Evolutionary conservation across 176 grass and related monocot genomes (phyloP).

Genomic region (Juncus effusus): DNA sequence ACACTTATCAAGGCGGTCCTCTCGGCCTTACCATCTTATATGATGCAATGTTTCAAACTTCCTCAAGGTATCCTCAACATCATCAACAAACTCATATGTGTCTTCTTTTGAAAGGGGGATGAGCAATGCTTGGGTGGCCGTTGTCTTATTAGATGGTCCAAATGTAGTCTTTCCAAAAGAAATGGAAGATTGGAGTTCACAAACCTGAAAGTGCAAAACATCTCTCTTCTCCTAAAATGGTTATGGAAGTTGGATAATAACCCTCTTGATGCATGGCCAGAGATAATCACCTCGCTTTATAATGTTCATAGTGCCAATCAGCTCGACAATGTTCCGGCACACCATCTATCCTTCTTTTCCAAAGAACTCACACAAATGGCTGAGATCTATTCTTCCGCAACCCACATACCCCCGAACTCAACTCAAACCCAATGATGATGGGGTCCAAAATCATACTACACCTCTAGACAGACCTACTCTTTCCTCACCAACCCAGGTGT

Average conservation of each 20-base stretch:
- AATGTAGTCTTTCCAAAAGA: background rate
- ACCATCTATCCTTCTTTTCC: no score
- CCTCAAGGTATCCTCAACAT: background rate
- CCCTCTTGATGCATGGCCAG: no score
- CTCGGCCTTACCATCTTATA: background rate
- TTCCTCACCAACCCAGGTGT: no score
- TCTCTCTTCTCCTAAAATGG: background rate
- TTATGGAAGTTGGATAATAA: background rate
- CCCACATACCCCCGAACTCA: no score
- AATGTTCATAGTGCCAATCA: no score
- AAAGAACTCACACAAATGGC: no score
- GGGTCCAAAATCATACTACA: no score
- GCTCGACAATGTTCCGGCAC: no score
- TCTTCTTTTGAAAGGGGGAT: background rate
- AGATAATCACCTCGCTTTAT: no score
- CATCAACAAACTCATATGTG: background rate
- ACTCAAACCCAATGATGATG: no score
- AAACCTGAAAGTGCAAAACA: background rate
- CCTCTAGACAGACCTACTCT: no score
- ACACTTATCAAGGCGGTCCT: background rate
- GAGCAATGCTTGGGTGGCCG: background rate
- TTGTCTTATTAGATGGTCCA: background rate
- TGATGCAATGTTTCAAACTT: background rate
- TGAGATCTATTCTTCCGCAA: no score
- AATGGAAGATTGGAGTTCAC: background rate